These are phyloP conservation scores for Fraxinus platypoda DNA, from an alignment of 305 asterid species.

Conservation along the genomic window DNA sequence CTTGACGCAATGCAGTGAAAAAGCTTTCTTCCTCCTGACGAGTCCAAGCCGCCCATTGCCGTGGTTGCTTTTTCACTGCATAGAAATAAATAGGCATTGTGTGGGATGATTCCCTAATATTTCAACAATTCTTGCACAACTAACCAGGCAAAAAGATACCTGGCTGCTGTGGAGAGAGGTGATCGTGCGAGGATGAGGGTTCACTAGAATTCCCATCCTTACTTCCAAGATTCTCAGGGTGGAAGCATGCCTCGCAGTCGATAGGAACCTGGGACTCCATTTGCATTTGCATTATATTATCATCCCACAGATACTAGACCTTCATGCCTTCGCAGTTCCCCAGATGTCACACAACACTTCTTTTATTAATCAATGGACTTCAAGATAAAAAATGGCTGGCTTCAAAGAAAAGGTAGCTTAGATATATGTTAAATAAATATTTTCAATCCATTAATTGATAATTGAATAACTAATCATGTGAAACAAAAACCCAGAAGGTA, in stretches of 20 bases:
- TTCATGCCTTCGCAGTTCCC: slow-evolving; percentile 31
- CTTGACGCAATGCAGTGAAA: slow-evolving; percentile 89
- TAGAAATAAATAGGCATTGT: slow-evolving; percentile 9
- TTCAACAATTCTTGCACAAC: slow-evolving; percentile 16
- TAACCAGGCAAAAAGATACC: slow-evolving; percentile 40
- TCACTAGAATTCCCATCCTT: slow-evolving; percentile 49
- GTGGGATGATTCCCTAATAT: background rate
- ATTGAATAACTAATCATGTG: background rate
- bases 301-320: slow-evolving; percentile 33
- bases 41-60: slow-evolving; percentile 99
- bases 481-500: background rate
- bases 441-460: slow-evolving; percentile 8
- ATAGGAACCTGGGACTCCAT: slow-evolving; percentile 65
- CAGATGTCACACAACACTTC: slow-evolving; percentile 18
- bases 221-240: slow-evolving; percentile 42
- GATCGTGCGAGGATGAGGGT: slow-evolving; percentile 48
- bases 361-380: background rate
- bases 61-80: slow-evolving; percentile 73
- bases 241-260: slow-evolving; percentile 42
- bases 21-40: slow-evolving; percentile 98
- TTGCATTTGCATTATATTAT: slow-evolving; percentile 31
- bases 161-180: slow-evolving; percentile 43
- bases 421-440: background rate
- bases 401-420: slow-evolving; percentile 10
- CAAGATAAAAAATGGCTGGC: slow-evolving; percentile 20